These are phyloP conservation scores for Globisporangium radiosum DNA, from an alignment of 352 stramenopile species.

Conservation along the genomic window DNA sequence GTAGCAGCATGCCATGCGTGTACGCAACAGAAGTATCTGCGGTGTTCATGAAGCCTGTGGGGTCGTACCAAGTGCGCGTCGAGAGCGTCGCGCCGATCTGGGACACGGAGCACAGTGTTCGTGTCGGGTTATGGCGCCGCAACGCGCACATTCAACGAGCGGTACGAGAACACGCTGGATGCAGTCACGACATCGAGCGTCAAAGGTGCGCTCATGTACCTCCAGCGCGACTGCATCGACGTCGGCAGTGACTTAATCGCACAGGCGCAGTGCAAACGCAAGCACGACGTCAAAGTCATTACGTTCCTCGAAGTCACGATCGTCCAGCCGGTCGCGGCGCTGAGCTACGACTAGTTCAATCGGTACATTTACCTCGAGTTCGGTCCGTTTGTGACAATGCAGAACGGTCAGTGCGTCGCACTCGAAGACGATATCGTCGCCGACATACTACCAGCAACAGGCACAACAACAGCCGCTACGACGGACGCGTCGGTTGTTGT, in stretches of 20 bases:
- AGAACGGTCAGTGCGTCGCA: constrained; percentile 42
- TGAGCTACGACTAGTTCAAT: constrained; percentile 54
- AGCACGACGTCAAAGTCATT: constrained; percentile 57
- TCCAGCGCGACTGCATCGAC: constrained; percentile 68
- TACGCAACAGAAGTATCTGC: neutral
- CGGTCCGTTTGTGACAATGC: constrained; percentile 62
- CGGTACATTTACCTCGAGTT: constrained; percentile 63
- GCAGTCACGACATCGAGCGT: constrained; percentile 66
- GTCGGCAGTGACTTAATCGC: constrained; percentile 23
- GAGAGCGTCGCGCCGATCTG: constrained; percentile 45
- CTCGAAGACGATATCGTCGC: constrained; percentile 16
- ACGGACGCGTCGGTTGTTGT: constrained; percentile 1
- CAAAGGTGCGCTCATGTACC: constrained; percentile 61
- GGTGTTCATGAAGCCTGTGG: constrained; percentile 44
- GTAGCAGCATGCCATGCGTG: neutral
- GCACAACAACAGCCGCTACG: constrained; percentile 13
- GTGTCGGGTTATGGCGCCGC: constrained; percentile 24
- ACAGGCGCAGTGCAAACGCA: constrained; percentile 27
- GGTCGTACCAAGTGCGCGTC: constrained; percentile 50
- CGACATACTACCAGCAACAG: constrained; percentile 7
- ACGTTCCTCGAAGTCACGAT: constrained; percentile 62
- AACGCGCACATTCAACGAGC: constrained; percentile 31
- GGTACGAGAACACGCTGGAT: constrained; percentile 46
- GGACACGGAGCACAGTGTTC: constrained; percentile 37
- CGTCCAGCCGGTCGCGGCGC: constrained; percentile 42